These are phyloP conservation scores for Vanderwaltozyma yarrowii DNA, from an alignment of 805 yeast species.

Conservation along the genomic window DNA sequence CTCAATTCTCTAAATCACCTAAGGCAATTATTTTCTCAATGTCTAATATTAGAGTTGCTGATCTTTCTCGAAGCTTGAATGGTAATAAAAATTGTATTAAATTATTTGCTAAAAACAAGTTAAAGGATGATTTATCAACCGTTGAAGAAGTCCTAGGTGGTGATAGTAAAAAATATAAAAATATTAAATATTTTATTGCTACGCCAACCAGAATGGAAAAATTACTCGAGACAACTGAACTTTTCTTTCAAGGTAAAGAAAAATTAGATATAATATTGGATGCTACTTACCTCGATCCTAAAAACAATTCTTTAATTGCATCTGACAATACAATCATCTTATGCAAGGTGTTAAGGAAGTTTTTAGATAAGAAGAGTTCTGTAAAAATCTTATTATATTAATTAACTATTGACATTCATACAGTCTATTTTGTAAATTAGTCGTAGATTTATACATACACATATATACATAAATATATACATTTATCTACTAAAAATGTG, in stretches of 20 bases:
- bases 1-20: constrained; percentile 37
- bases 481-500: no score
- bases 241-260: constrained; percentile 27
- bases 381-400: constrained; percentile 26
- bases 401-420: neutral
- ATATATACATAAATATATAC: no score
- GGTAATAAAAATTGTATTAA: constrained; percentile 49
- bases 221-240: constrained; percentile 17
- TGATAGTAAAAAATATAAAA: constrained; percentile 9
- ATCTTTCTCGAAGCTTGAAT: constrained; percentile 57
- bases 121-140: constrained; percentile 44
- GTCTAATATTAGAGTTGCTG: constrained; percentile 85
- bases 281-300: constrained; percentile 26
- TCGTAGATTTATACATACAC: no score
- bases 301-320: constrained; percentile 20
- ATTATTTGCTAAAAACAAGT: constrained; percentile 63
- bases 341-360: constrained; percentile 18
- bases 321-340: constrained; percentile 20
- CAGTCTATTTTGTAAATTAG: no score
- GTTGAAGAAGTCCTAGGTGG: constrained; percentile 17
- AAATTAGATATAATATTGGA: constrained; percentile 28
- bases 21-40: constrained; percentile 45
- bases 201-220: constrained; percentile 27
- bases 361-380: constrained; percentile 26
- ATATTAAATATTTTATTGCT: constrained; percentile 20